Evolutionary conservation across 1,139 yeast species (phyloP).

Genomic region (Sugiyamaella sp.): DNA sequence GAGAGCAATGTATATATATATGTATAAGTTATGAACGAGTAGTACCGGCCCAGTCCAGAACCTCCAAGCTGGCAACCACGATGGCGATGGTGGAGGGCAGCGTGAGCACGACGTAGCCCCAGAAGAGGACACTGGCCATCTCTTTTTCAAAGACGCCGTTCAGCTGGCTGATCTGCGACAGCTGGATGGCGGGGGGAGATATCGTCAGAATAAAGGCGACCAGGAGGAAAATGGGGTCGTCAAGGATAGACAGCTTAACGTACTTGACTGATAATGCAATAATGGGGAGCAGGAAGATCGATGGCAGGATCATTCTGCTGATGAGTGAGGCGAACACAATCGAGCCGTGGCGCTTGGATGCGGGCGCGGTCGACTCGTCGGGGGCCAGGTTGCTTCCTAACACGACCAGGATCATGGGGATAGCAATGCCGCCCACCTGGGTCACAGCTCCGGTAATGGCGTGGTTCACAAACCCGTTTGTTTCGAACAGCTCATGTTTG

Average conservation of each 20-base stretch:
- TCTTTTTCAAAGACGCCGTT: constrained; percentile 77
- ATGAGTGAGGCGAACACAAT: constrained; percentile 69
- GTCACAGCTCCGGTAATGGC: constrained; percentile 76
- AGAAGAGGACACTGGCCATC: constrained; percentile 84
- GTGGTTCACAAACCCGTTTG: constrained; percentile 67
- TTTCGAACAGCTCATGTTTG: constrained; percentile 65
- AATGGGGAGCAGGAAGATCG: constrained; percentile 65
- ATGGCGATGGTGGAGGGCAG: constrained; percentile 76
- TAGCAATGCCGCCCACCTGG: constrained; percentile 85
- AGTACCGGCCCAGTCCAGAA: constrained; percentile 54
- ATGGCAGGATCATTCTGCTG: constrained; percentile 78
- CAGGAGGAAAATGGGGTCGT: constrained; percentile 80
- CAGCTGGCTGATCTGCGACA: constrained; percentile 78
- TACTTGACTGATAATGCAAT: constrained; percentile 69
- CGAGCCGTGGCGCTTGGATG: constrained; percentile 58
- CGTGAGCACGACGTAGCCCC: constrained; percentile 81
- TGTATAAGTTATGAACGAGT: constrained; percentile 22
- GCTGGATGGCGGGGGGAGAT: constrained; percentile 84
- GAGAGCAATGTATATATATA: constrained; percentile 2
- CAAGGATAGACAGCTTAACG: constrained; percentile 67
- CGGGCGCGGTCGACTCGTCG: constrained; percentile 42
- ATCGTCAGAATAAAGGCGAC: constrained; percentile 75
- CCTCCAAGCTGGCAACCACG: constrained; percentile 69
- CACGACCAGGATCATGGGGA: constrained; percentile 72
- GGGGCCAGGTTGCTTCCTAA: constrained; percentile 57